Base-by-base conservation (phyloP, 2,329 filamentous ascomycete genomes). In the Sporothrix variecibatus region DNA sequence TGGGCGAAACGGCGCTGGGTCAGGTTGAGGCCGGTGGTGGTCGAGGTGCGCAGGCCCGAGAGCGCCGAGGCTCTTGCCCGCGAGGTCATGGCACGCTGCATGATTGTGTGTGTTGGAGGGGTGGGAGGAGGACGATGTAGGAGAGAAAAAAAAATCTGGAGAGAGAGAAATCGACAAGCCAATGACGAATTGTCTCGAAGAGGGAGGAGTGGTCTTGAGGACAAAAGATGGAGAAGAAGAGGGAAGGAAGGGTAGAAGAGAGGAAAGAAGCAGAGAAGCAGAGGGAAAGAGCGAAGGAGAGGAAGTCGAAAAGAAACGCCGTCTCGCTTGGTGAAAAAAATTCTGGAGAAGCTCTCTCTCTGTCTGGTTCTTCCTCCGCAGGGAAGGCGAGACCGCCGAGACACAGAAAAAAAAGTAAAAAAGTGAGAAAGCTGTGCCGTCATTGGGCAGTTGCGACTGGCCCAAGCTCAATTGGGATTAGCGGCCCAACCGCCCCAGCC, bases 1-100 rank as follows among this genome's bases (percentile, higher is more conserved):
- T 98, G 95, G 78, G 95, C 94, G 84, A 97, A 99, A 83, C 96
- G 91, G 84, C 97, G 90, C 87, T 98, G 95, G 85, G 97, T 94
- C 72, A 77, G 67, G 79, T 94, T 87, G 80, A 94, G 84, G 80
- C 89, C 62, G 62, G 62, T 88, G 80, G 89, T 84, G 46, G 67
- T 69, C 81, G 86, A 85, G 76, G 91, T 86, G 80, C 91, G 90
- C 83, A 91, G 87, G 82, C 89, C 90, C 78, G 91, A 92, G 80
- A 95, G 90, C 87, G 92, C 90, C 79, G 94, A 93, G 82, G 94
- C 91, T 87, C 94, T 89, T 81, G 93, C 87, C 83, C 90, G 88
- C 80, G 93, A 94, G 83, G 93, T 90, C 82, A 99, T 89, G 86
- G 94, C 94, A 86, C 96, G 94, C 90, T 99, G 96, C 96, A 99